These are phyloP conservation scores for Senna tora DNA, from an alignment of 306 rosid species.

Conservation along the genomic window DNA sequence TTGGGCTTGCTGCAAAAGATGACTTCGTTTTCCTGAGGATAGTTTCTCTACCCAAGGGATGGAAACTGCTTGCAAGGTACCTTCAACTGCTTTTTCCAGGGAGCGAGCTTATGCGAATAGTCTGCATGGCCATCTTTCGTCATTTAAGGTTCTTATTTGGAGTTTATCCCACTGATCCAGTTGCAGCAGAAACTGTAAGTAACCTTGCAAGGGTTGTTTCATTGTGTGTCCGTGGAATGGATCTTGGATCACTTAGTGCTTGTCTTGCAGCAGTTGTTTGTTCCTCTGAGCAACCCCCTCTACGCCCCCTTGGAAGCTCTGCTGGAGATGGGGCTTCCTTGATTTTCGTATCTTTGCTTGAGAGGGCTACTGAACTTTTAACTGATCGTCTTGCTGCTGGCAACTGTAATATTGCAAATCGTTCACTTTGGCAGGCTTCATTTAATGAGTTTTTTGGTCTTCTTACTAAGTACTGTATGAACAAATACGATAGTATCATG, in stretches of 20 bases:
- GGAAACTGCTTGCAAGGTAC: conserved; percentile 75
- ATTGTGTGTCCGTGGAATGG: conserved; percentile 66
- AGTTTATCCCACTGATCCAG: conserved; percentile 68
- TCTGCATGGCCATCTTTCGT: conserved; percentile 95
- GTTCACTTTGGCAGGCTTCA: conserved; percentile 95
- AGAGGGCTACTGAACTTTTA: conserved; percentile 87
- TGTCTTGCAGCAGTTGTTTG: conserved; percentile 95
- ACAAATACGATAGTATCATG: conserved; percentile 74
- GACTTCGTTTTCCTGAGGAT: conserved; percentile 85
- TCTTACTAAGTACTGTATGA: conserved; percentile 80
- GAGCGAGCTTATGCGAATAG: conserved; percentile 80
- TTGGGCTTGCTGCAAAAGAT: conserved; percentile 78
- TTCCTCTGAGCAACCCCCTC: conserved; percentile 87
- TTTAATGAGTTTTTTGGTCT: conserved; percentile 79
- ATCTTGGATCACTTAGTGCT: conserved; percentile 90
- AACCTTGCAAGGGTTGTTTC: conserved; percentile 80
- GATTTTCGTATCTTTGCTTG: conserved; percentile 81
- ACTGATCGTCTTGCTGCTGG: conserved; percentile 79
- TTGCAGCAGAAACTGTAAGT: conserved; percentile 62
- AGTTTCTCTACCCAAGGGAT: conserved; percentile 86
- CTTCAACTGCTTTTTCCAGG: conserved; percentile 72
- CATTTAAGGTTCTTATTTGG: conserved; percentile 90
- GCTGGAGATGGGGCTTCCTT: conserved; percentile 94
- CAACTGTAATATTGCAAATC: conserved; percentile 66
- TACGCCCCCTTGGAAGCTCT: conserved; percentile 87